Evolutionary conservation across 192 early-diverging fungal species (phyloP).

Genomic region (Linderina pennispora): DNA sequence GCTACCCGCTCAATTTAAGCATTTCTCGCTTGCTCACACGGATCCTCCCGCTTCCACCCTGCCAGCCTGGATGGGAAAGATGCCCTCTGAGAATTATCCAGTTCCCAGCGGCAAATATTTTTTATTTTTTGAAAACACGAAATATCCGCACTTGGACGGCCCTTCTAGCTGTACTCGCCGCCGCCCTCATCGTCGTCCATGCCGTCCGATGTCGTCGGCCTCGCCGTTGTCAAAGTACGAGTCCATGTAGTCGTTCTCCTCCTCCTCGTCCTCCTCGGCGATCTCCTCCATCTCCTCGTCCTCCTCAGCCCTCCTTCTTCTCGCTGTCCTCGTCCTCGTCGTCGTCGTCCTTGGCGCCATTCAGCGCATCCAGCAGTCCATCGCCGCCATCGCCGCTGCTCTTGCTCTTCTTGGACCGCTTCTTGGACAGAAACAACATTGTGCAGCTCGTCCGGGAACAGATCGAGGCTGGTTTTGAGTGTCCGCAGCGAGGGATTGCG

Average conservation of each 20-base stretch:
- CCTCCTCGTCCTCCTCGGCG: constrained; percentile 40
- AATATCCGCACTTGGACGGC: too few species aligned
- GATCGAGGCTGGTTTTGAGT: constrained; percentile 18
- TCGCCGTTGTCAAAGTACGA: constrained; percentile 50
- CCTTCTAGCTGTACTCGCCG: constrained; percentile 35
- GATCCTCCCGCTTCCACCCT: too few species aligned
- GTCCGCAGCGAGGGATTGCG: constrained; percentile 15
- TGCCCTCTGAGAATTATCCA: too few species aligned
- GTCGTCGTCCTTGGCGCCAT: constrained; percentile 25
- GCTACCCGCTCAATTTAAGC: too few species aligned
- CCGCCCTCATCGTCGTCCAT: constrained; percentile 43
- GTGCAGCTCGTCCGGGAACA: constrained; percentile 46
- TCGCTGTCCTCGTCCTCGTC: not conserved
- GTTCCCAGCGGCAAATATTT: too few species aligned
- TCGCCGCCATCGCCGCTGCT: constrained; percentile 6
- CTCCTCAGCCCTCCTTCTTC: constrained; percentile 5
- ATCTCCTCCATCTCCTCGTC: constrained; percentile 16
- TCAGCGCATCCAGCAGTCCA: constrained; percentile 17
- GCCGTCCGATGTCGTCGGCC: constrained; percentile 42
- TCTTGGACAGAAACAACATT: constrained; percentile 20
- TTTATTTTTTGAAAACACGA: too few species aligned
- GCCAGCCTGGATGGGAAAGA: too few species aligned
- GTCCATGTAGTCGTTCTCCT: constrained; percentile 43
- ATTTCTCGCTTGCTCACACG: too few species aligned
- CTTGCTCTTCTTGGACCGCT: constrained; percentile 20